phyloP scores from a whole-genome alignment of 2,329 filamentous ascomycete genomes.

The Arthrobotrys iridis region DNA sequence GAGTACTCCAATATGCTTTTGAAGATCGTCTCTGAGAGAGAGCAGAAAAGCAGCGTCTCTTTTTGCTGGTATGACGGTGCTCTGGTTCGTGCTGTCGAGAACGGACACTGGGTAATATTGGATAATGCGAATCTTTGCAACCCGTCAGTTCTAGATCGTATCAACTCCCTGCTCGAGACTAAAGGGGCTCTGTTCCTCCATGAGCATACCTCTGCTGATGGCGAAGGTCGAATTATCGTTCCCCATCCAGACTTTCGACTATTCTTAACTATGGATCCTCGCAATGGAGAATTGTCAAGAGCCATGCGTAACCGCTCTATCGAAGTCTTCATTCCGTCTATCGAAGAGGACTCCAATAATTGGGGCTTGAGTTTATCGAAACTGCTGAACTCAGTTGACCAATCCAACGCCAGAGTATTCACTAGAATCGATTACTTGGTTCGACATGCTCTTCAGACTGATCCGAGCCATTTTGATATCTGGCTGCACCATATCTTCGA shows the following conservation, averaged over 20 bases:
- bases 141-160: conserved; percentile 88
- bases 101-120: conserved; percentile 90
- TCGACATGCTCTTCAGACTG: neutral
- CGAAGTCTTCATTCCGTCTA: conserved; percentile 73
- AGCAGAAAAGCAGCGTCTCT: conserved; percentile 66
- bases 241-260: conserved; percentile 90
- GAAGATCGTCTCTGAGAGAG: conserved; percentile 12
- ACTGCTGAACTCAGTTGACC: conserved; percentile 32
- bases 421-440: conserved; percentile 28
- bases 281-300: conserved; percentile 89
- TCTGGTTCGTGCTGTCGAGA: conserved; percentile 84
- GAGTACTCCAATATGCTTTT: conserved; percentile 1
- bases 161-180: conserved; percentile 94
- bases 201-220: conserved; percentile 85
- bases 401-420: conserved; percentile 28
- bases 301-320: conserved; percentile 96
- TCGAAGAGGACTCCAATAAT: conserved; percentile 42
- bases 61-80: conserved; percentile 98
- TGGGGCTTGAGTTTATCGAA: conserved; percentile 23
- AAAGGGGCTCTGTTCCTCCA: conserved; percentile 89
- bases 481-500: conserved; percentile 45
- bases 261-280: conserved; percentile 91
- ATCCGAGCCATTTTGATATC: conserved; percentile 11
- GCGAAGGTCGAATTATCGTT: conserved; percentile 78
- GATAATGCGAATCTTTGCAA: conserved; percentile 98